Conservation (phyloP, 352 stramenopile species). For the Chrysophaeum taylorii region DNA sequence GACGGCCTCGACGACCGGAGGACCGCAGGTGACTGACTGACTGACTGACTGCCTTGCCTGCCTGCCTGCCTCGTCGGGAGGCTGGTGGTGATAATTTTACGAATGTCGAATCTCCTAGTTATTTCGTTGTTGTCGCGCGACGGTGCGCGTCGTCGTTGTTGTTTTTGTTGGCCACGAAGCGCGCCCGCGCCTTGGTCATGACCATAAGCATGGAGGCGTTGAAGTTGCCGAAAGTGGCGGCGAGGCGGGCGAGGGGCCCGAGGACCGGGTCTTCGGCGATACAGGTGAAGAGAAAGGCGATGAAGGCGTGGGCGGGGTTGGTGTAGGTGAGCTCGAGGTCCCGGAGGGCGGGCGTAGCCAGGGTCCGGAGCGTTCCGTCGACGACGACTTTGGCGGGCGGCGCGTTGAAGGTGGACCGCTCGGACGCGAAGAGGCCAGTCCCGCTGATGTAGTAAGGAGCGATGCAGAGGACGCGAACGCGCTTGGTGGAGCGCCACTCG, state of each 20-base stretch:
- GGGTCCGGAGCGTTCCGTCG: constrained; percentile 8
- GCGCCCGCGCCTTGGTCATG: constrained; percentile 19
- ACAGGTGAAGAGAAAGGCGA: not conserved
- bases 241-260: not conserved
- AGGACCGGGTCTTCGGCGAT: constrained; percentile 11
- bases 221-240: constrained; percentile 9
- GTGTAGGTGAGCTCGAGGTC: not conserved
- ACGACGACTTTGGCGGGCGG: constrained; percentile 8
- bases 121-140: no score
- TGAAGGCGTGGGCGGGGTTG: constrained; percentile 14
- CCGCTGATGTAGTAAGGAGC: constrained; percentile 17
- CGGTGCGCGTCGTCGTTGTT: no score
- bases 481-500: not conserved
- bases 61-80: no score
- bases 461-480: constrained; percentile 13
- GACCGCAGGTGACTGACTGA: no score
- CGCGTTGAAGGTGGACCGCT: constrained; percentile 6
- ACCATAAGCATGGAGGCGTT: constrained; percentile 12
- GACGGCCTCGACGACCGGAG: no score
- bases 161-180: constrained; percentile 13
- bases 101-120: no score
- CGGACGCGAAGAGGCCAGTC: constrained; percentile 10
- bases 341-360: not conserved
- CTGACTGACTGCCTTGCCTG: no score
- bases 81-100: no score